Evolutionary conservation across 108 stramenopile genomes (phyloP), one percentile per base, ranked within the genome.

Genomic region (Mayamaea pseudoterrestris): DNA sequence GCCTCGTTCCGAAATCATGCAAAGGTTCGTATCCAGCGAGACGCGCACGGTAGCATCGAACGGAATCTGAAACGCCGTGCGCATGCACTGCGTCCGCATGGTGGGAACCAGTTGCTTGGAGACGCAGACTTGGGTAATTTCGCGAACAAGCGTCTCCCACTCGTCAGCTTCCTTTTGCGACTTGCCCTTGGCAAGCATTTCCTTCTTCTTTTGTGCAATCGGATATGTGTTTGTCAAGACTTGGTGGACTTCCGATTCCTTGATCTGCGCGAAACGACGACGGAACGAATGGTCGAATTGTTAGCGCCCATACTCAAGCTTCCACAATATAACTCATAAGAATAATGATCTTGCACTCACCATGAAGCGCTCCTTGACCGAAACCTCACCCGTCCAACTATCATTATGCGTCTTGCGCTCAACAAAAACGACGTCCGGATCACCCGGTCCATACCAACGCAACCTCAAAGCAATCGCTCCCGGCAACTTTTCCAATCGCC

Each of bases 371-470:
- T 97, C 95, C 74, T 98, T 98, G 18, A 94, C 95, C 23, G 76
- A 79, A 43, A 80, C 78, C 50, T 96, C 95, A 14, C 94, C 94
- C n/a, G 91, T 87, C 98, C 98, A 98, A 21, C 78, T 87, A 27
- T 98, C 98, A 30, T 90, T 84, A 66, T 98, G 98, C 11, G 98
- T 98, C 68, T 98, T 98, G 14, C 95, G 86, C 61, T 98, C 98
- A 14, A 94, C 90, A 61, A 97, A 98, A 29, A 94, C 89, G 25
- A 69, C 35, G 29, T 77, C 69, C 20, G 94, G 95, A 44, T 80
- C 74, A 4, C 80, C 81, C 4, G 80, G 66, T 16, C 90, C 95
- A 58, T 98, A 98, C 97, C 97, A 98, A 25, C 97, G 84, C 30
- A 94, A 56, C 14, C 97, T 73, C 18, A 93, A 65, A 31, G 94